Base-by-base conservation (phyloP, 1,139 yeast genomes). In the Geotrichum histeridarum region DNA sequence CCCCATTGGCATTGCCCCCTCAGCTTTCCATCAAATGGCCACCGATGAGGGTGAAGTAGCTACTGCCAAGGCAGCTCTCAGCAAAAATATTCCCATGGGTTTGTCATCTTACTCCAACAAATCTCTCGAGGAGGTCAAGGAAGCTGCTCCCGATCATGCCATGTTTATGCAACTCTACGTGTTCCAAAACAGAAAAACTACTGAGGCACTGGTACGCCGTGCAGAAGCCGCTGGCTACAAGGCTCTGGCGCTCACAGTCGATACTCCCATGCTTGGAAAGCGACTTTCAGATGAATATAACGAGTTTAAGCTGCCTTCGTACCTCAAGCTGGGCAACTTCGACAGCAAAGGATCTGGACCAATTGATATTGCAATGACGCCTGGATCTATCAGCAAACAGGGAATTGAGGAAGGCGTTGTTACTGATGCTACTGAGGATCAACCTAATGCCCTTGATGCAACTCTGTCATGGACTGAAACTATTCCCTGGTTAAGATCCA, bases 1-100 rank as follows among this genome's bases (percentile, higher is more conserved):
- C 2, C 90, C 90, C 7, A 76, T 83, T 59, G 85, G 84, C 56
- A 74, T 82, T 51, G 80, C 86, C 11, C 87, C 89, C 0, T 78
- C 84, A 38, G 88, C 87, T 0, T 79, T 82, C 61, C 85, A 86
- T 45, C 76, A 73, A 56, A 73, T 82, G 69, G 88, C 87, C 1
- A 81, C 79, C 60, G 78, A 78, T 0, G 84, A 82, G 43, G 89
- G 86, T 0, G 89, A 84, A 64, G 70, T 71, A 2, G 74, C 73
- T 11, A 70, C 74, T 9, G 72, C 70, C 11, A 54, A 62, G 27
- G 73, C 74, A 4, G 70, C 72, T 15, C 59, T 60, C 51, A 54
- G 62, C 32, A 56, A 58, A 39, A 64, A 67, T 56, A 62, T 70
- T 63, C 68, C 71, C 12, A 67, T 71, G 73, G 70, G 68, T 5